Evolutionary conservation across 1,284 basidiomycete genomes (phyloP).

Genomic region (Hymenochaete sp.): DNA sequence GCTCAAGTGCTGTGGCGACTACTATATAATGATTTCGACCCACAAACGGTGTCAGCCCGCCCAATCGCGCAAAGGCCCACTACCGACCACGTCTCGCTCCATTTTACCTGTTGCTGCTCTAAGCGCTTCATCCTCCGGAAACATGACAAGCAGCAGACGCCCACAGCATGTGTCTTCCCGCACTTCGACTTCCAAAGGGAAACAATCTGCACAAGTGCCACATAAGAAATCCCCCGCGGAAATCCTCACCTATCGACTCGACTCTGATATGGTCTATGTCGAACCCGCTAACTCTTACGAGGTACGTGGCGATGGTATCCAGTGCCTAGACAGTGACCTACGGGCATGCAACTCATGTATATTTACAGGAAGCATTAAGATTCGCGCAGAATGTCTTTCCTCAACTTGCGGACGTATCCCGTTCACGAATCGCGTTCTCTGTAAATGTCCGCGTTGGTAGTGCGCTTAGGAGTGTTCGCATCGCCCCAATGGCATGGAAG

Average conservation of each 20-base stretch:
- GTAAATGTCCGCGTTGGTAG: constrained; percentile 30
- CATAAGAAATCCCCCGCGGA: constrained; percentile 22
- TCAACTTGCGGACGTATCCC: constrained; percentile 33
- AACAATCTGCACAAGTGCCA: not conserved
- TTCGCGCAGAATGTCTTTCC: constrained; percentile 41
- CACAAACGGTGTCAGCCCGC: too few species aligned
- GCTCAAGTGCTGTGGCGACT: too few species aligned
- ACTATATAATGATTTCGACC: too few species aligned
- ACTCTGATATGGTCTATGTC: constrained; percentile 44
- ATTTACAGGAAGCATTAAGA: constrained; percentile 42
- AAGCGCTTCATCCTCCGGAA: too few species aligned
- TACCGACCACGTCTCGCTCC: too few species aligned
- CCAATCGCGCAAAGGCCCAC: too few species aligned
- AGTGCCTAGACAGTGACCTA: not conserved
- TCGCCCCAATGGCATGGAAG: constrained; percentile 50
- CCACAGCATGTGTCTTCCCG: not conserved
- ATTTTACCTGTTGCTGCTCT: too few species aligned
- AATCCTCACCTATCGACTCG: constrained; percentile 45
- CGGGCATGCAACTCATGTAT: not conserved
- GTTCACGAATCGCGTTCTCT: constrained; percentile 39
- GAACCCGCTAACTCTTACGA: constrained; percentile 37
- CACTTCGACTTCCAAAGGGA: not conserved
- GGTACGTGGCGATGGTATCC: constrained; percentile 26
- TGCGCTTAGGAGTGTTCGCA: constrained; percentile 33
- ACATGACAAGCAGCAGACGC: constrained; percentile 1